These are phyloP conservation scores for Gonium pectorale DNA, from an alignment of 139 green algal genomes.

Conservation along the genomic window DNA sequence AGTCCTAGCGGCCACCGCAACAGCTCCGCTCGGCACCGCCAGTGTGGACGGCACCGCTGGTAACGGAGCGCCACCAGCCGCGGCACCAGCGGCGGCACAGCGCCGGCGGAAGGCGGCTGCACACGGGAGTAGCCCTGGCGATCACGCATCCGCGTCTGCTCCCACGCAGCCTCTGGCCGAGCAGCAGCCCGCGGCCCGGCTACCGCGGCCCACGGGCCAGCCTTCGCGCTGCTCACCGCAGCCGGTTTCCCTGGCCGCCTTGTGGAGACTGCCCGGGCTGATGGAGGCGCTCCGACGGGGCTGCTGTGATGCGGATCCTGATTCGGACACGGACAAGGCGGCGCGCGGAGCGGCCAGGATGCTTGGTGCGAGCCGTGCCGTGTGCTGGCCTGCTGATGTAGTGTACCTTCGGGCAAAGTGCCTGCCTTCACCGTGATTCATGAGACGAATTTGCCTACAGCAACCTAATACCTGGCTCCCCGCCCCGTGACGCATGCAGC, in stretches of 20 bases:
- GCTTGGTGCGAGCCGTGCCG: conserved; percentile 35
- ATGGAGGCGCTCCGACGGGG: conserved; percentile 24
- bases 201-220: conserved; percentile 4
- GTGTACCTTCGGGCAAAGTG: no score
- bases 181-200: no score
- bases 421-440: no score
- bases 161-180: no score
- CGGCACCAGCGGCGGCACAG: not conserved
- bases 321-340: not conserved
- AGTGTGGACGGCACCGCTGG: no score
- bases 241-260: conserved; percentile 11
- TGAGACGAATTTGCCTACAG: no score
- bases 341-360: not conserved
- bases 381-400: no score
- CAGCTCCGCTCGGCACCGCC: no score
- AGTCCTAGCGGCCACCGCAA: no score
- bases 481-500: not conserved
- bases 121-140: no score
- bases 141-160: no score
- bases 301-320: not conserved
- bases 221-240: conserved; percentile 25
- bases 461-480: not conserved
- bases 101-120: no score
- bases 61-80: not conserved
- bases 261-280: conserved; percentile 20